Percentiles rank a stretch among this genome's conserved stretches.
Evolutionary conservation across 495 filamentous ascomycete species (phyloP).

Genomic region (Paragyromitra xinjiangensis): DNA sequence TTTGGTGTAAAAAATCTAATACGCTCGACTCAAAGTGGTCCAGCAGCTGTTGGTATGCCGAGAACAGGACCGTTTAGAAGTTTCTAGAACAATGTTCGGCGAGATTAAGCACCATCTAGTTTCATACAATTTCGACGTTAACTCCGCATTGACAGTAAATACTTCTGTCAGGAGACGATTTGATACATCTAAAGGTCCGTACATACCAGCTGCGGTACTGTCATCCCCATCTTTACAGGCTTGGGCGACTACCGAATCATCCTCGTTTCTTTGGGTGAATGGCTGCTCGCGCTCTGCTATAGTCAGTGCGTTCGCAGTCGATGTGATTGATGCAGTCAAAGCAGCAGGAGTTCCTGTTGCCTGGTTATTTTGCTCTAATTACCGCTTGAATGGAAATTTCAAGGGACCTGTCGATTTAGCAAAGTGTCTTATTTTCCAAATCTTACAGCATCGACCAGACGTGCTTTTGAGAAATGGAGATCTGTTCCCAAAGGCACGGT

Average conservation of each 20-base stretch:
- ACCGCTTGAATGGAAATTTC: slow-evolving; percentile 6
- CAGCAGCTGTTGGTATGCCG: not conserved
- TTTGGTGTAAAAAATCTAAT: not conserved
- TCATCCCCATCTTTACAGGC: slow-evolving; percentile 1
- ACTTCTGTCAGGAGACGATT: not conserved
- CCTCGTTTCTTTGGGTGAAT: slow-evolving; percentile 7
- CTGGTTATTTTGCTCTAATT: slow-evolving; percentile 14
- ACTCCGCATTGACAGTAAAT: not conserved
- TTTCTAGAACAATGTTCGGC: not conserved
- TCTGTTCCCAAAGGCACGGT: not conserved
- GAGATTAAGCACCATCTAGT: not conserved
- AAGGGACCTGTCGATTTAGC: not conserved
- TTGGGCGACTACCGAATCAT: not conserved
- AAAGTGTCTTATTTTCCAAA: not conserved
- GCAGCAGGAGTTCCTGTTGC: slow-evolving; percentile 5
- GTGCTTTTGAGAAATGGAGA: not conserved
- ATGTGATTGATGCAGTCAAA: not conserved
- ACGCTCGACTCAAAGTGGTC: not conserved
- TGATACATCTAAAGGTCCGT: slow-evolving; percentile 18
- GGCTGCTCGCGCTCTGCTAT: not conserved
- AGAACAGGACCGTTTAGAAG: not conserved
- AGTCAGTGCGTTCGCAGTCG: not conserved
- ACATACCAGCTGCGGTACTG: not conserved
- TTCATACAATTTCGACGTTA: not conserved
- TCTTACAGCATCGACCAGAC: not conserved